A percentile compares a stretch with the other conserved stretches of the same genome.
phyloP scores from a whole-genome alignment of 75 land plant genomes.

The Isoetes taiwanensis region DNA sequence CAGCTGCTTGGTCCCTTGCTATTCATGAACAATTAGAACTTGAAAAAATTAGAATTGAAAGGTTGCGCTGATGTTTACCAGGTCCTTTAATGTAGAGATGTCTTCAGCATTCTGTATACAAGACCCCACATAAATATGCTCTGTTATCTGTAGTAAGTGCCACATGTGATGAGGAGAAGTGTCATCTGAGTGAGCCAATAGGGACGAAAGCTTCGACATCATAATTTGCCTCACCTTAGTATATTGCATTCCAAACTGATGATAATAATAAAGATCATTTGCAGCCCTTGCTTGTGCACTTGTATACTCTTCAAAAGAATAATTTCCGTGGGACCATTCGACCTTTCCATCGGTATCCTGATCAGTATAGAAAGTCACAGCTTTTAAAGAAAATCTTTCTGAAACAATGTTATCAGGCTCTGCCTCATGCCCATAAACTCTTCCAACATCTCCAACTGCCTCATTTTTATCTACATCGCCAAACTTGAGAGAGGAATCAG shows the following conservation, averaged over 20 bases:
- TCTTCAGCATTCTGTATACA: slow-evolving; percentile 83
- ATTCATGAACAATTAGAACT: too few species aligned
- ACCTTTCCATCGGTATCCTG: slow-evolving; percentile 35
- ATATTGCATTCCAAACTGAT: slow-evolving; percentile 60
- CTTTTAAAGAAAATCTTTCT: slow-evolving; percentile 18
- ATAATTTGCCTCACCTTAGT: slow-evolving; percentile 95
- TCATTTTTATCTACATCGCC: slow-evolving; percentile 32
- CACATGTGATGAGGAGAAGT: too few species aligned
- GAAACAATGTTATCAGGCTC: neutral
- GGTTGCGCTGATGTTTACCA: too few species aligned
- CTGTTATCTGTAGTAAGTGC: slow-evolving; percentile 88
- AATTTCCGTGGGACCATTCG: slow-evolving; percentile 81
- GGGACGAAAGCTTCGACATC: too few species aligned
- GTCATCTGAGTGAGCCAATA: too few species aligned
- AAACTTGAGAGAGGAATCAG: slow-evolving; percentile 42
- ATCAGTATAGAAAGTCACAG: slow-evolving; percentile 47
- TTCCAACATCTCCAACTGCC: neutral
- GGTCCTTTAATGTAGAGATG: slow-evolving; percentile 27
- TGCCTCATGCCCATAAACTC: neutral
- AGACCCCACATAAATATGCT: slow-evolving; percentile 81
- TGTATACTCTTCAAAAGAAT: slow-evolving; percentile 69
- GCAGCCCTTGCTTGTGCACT: slow-evolving; percentile 66
- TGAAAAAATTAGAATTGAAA: too few species aligned
- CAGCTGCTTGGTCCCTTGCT: too few species aligned
- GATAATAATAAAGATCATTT: slow-evolving; percentile 78